These are phyloP conservation scores for Prunus kanzakura DNA, from an alignment of 306 rosid species.

Conservation along the genomic window DNA sequence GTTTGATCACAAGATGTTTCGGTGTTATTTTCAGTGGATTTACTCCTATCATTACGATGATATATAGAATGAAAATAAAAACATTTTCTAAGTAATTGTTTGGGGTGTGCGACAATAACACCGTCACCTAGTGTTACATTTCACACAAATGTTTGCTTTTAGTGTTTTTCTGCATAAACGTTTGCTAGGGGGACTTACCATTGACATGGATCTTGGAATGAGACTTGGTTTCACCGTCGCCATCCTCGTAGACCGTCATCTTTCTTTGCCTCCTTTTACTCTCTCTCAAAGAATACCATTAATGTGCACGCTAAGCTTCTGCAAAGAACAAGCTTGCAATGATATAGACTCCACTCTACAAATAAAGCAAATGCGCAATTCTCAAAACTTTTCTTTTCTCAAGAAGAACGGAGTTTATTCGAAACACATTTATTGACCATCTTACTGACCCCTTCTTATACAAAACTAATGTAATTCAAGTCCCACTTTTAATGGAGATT, in stretches of 20 bases:
- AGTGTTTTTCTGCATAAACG: background rate
- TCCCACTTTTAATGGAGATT: background rate
- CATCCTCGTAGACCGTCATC: background rate
- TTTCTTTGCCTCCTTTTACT: background rate
- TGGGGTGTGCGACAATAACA: no score
- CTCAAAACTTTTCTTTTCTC: background rate
- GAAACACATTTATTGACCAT: background rate
- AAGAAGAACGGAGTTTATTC: background rate
- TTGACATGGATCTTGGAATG: background rate
- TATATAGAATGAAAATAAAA: no score
- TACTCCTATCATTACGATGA: no score
- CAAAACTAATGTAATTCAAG: background rate
- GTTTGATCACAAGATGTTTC: no score
- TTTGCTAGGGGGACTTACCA: background rate
- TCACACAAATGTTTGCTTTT: no score
- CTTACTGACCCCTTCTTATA: background rate
- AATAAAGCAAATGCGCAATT: background rate
- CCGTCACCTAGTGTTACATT: no score
- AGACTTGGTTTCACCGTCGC: background rate
- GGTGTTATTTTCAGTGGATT: no score
- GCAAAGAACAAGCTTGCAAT: background rate
- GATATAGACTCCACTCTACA: background rate
- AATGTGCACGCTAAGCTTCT: background rate
- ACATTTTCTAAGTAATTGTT: no score
- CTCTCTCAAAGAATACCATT: background rate